Percentiles rank a stretch among this genome's conserved stretches.
Evolutionary conservation across 495 filamentous ascomycete species (phyloP).

Genomic region (Talaromyces thailandensis): DNA sequence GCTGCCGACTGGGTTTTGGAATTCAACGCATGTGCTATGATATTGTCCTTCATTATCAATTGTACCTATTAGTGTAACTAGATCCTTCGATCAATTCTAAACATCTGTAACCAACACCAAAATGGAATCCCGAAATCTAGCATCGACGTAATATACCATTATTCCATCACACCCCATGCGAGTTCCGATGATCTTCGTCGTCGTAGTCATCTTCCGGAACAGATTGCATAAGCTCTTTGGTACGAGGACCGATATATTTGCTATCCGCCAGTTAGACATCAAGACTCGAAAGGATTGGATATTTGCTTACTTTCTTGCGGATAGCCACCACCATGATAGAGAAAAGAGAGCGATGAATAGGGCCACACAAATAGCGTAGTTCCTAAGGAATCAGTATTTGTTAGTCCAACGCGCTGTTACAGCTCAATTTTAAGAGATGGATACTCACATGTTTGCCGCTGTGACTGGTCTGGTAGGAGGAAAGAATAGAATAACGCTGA

Average conservation of each 20-base stretch:
- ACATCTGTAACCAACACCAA: neutral
- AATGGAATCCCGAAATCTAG: neutral
- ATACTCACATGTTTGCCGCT: slow-evolving; percentile 47
- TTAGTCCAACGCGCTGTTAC: neutral
- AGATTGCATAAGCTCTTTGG: slow-evolving; percentile 35
- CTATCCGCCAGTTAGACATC: slow-evolving; percentile 13
- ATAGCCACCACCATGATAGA: slow-evolving; percentile 57
- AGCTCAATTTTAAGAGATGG: neutral
- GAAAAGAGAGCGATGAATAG: slow-evolving; percentile 52
- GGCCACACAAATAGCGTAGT: slow-evolving; percentile 61
- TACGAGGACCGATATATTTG: slow-evolving; percentile 48
- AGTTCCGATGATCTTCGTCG: neutral
- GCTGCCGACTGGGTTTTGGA: neutral
- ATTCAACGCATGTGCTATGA: neutral
- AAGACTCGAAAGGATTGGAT: neutral
- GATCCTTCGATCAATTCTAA: neutral
- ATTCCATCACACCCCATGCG: neutral
- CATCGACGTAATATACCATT: neutral
- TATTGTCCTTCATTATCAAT: neutral
- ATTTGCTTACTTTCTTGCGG: slow-evolving; percentile 43
- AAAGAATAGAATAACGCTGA: slow-evolving; percentile 60
- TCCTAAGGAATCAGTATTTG: slow-evolving; percentile 28
- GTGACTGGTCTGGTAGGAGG: slow-evolving; percentile 54
- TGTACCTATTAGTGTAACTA: neutral
- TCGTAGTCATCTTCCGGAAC: slow-evolving; percentile 26